Evolutionary conservation across 202 grass and related monocot species (phyloP), one percentile per base, ranked within the genome.

Genomic region (Carex arenaria): DNA sequence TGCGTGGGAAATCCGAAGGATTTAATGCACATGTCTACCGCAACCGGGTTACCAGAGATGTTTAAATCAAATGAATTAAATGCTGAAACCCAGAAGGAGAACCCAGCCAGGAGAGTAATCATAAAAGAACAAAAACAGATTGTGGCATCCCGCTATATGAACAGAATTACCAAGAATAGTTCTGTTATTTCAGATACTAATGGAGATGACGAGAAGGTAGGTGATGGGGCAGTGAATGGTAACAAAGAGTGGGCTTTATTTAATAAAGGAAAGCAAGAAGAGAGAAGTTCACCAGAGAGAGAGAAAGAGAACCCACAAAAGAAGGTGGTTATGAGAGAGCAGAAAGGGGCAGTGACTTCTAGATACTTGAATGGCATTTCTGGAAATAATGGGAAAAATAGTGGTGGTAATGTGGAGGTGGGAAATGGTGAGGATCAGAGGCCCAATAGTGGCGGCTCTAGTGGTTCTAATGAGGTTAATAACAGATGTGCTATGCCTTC

Each of bases 111-210:
- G 55, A 99, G 84, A 82, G 89, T 99, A 52, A 67, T 96, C 31
- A 99, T 99, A 38, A 99, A 99, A 87, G 93, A 99, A 78, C 90
- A 99, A 86, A 99, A 92, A 89, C 78, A 80, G 0, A 75, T 89
- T 51, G 93, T 99, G 76, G 91, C 96, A 82, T 99, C 96, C 64
- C 91, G 96, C 23, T 99, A 99, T 61, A 99, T 99, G 96, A 89
- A 93, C 55, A 91, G 93, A 77, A 76, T 96, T 87, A 93, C 88
- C 65, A 93, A 90, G 74, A 98, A 85, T 53, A 92, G 81, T 22
- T 64, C 45, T 30, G 19, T 43, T 32, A 78, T 60, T 78, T 78
- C 53, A 60, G 73, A 78, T 53, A 78, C 15, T 10, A 82, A 82
- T 54, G 64, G 49, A 34, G 79, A 81, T 34, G 63, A 30, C 13